Evolutionary conservation across 352 stramenopile genomes (phyloP).

Genomic region (Achlya hypogyna): DNA sequence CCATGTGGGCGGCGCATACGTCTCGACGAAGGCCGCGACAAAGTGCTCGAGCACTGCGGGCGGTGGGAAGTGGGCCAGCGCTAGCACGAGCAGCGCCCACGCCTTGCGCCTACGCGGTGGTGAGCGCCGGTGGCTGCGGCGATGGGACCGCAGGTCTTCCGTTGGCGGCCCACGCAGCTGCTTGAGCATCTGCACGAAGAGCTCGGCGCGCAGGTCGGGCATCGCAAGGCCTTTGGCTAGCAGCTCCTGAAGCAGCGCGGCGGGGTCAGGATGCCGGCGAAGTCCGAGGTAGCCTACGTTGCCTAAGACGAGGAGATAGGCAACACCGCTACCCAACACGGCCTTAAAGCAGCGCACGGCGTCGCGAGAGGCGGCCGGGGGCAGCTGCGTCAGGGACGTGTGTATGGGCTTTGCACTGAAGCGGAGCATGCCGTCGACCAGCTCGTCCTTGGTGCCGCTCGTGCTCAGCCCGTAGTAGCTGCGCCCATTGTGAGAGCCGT

Average conservation of each 20-base stretch:
- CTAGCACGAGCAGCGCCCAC: neutral
- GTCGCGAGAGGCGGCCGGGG: neutral
- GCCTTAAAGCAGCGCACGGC: neutral
- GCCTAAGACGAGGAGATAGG: neutral
- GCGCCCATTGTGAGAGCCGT: neutral
- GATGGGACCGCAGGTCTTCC: neutral
- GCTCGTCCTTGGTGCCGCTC: neutral
- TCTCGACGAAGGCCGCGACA: neutral
- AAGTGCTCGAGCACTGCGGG: neutral
- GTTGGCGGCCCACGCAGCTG: neutral
- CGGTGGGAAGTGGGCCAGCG: neutral
- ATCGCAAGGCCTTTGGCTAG: neutral
- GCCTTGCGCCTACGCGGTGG: neutral
- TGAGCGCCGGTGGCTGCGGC: neutral
- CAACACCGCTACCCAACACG: neutral
- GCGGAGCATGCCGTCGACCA: neutral
- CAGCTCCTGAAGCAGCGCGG: neutral
- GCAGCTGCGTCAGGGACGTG: neutral
- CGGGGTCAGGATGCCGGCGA: neutral
- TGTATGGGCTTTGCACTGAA: neutral
- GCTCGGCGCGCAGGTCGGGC: neutral
- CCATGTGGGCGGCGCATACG: neutral
- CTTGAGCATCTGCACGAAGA: neutral
- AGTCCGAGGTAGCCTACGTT: slow-evolving; percentile 3
- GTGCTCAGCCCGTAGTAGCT: neutral